Evolutionary conservation across 352 stramenopile species (phyloP).

Genomic region (Aphanomyces stellatus): DNA sequence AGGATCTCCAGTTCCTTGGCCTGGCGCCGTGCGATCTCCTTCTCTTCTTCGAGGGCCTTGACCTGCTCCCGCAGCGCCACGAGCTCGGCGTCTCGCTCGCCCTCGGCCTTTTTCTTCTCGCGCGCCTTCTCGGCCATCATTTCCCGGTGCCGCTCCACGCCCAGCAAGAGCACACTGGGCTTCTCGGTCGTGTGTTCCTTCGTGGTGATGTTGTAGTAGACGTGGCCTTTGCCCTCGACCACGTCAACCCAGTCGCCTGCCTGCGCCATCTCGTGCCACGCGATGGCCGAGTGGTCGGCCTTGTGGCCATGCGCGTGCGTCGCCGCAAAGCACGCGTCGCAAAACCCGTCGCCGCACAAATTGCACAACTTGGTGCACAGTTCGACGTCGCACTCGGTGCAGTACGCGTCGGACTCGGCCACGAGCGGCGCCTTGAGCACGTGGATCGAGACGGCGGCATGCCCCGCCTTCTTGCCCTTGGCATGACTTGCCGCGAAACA

Average conservation of each 20-base stretch:
- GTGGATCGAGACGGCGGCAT: slow-evolving; percentile 36
- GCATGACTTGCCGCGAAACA: slow-evolving; percentile 41
- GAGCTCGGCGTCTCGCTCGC: slow-evolving; percentile 57
- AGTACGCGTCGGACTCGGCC: slow-evolving; percentile 49
- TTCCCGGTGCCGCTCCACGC: slow-evolving; percentile 45
- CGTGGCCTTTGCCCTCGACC: slow-evolving; percentile 32
- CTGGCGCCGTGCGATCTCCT: slow-evolving; percentile 22
- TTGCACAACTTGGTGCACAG: slow-evolving; percentile 48
- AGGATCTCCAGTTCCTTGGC: not conserved
- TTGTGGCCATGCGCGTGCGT: slow-evolving; percentile 55
- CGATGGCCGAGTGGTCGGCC: slow-evolving; percentile 46
- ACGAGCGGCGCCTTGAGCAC: slow-evolving; percentile 47
- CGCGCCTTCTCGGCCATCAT: slow-evolving; percentile 46
- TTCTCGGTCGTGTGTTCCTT: slow-evolving; percentile 56
- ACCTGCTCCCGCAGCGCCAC: slow-evolving; percentile 57
- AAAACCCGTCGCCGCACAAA: slow-evolving; percentile 70
- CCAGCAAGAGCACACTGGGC: slow-evolving; percentile 41
- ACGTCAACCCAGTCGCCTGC: slow-evolving; percentile 71
- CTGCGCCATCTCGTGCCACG: slow-evolving; percentile 40
- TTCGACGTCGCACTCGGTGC: slow-evolving; percentile 54
- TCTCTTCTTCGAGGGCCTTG: slow-evolving; percentile 32
- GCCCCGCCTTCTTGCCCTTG: slow-evolving; percentile 29
- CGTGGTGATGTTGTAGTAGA: slow-evolving; percentile 74
- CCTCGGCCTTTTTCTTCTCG: slow-evolving; percentile 36
- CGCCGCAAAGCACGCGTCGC: slow-evolving; percentile 41